phyloP scores from a whole-genome alignment of 352 stramenopile species.

The Phytophthora macrochlamydospora region DNA sequence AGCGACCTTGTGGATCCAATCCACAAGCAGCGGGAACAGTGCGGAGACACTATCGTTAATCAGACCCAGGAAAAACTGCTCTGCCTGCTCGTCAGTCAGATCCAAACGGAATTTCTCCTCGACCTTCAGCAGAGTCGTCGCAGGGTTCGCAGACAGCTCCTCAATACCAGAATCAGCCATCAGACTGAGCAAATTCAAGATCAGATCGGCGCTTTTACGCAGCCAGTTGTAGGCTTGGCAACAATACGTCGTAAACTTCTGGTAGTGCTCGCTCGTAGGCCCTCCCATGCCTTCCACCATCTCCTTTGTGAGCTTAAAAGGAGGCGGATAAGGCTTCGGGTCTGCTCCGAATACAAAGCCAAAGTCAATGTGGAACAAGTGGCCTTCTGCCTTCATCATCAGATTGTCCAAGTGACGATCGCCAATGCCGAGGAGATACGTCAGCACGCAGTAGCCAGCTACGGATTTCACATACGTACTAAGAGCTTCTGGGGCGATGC shows the following conservation, averaged over 20 bases:
- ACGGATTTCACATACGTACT: conserved; percentile 98
- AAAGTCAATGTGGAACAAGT: conserved; percentile 99
- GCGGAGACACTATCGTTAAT: conserved; percentile 96
- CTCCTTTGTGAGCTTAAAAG: conserved; percentile 97
- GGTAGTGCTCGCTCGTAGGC: conserved; percentile 90
- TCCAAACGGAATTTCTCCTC: conserved; percentile 98
- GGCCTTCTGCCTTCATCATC: conserved; percentile 96
- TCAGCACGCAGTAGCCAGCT: conserved; percentile 99
- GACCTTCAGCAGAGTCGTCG: conserved; percentile 87
- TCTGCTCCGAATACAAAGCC: conserved; percentile 99
- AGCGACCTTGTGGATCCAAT: conserved; percentile 89
- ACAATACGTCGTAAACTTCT: conserved; percentile 93
- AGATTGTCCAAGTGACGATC: conserved; percentile 99
- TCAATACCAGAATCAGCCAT: conserved; percentile 99
- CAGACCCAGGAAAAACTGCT: conserved; percentile 96
- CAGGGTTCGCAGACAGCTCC: conserved; percentile 84
- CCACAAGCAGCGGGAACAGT: conserved; percentile 88
- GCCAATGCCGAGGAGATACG: conserved; percentile 99
- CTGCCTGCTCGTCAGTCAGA: conserved; percentile 97
- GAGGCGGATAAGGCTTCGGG: conserved; percentile 98
- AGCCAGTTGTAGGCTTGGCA: conserved; percentile 95
- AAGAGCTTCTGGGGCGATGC: conserved; percentile 91
- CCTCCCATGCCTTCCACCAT: conserved; percentile 98
- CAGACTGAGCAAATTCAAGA: conserved; percentile 98
- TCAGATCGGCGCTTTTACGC: conserved; percentile 97